Percentiles rank a stretch among this genome's conserved stretches.
Conservation (phyloP, 805 yeast genomes). For the Candida piceae region DNA sequence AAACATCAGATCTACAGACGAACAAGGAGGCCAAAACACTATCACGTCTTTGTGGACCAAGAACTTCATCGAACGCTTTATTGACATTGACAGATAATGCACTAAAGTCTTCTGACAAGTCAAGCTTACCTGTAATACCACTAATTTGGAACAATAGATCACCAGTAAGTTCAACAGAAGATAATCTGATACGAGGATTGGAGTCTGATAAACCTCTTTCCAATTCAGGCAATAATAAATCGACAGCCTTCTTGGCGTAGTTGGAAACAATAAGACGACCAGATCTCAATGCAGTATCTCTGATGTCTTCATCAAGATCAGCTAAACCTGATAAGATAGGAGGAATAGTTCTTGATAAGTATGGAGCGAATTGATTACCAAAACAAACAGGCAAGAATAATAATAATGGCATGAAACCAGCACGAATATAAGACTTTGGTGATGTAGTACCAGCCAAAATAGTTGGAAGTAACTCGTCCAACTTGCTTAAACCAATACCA, state of each 20-base stretch:
- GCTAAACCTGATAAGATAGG: conserved; percentile 90
- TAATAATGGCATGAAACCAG: conserved; percentile 87
- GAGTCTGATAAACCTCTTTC: conserved; percentile 83
- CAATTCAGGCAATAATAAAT: conserved; percentile 86
- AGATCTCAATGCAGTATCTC: conserved; percentile 86
- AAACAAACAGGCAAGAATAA: conserved; percentile 91
- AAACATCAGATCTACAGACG: conserved; percentile 88
- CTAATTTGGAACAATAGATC: conserved; percentile 91
- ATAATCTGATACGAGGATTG: conserved; percentile 81
- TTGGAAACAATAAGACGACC: conserved; percentile 89
- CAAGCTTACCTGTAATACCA: conserved; percentile 78
- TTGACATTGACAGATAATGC: conserved; percentile 48
- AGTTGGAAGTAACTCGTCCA: conserved; percentile 83
- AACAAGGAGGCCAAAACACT: conserved; percentile 80
- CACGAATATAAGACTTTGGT: conserved; percentile 68
- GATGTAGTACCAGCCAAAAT: conserved; percentile 69
- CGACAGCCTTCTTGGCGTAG: conserved; percentile 90
- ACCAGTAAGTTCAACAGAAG: conserved; percentile 93
- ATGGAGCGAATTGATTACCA: conserved; percentile 87
- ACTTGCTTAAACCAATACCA: conserved; percentile 82
- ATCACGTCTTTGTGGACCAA: conserved; percentile 88
- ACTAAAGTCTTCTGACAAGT: conserved; percentile 50
- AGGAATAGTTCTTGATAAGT: conserved; percentile 80
- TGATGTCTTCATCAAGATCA: conserved; percentile 77
- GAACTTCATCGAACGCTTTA: conserved; percentile 62